These are phyloP conservation scores for Termitomyces sp. DNA, from an alignment of 768 basidiomycete genomes.

Conservation along the genomic window DNA sequence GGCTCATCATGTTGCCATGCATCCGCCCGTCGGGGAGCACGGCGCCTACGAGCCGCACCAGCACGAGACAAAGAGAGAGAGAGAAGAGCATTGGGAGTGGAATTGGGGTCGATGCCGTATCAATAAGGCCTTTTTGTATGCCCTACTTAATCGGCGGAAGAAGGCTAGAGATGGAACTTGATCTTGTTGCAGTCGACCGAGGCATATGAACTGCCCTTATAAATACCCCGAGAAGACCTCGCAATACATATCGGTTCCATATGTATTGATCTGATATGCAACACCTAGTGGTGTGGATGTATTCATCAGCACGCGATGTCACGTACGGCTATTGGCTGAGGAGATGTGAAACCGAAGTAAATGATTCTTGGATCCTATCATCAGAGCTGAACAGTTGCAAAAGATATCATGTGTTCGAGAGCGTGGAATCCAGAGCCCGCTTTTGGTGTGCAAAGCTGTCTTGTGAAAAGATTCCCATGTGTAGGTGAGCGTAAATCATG, in stretches of 20 bases:
- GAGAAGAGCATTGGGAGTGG: not conserved
- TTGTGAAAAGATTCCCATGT: not conserved
- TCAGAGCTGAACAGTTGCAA: not conserved
- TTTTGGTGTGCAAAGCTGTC: not conserved
- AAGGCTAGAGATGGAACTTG: not conserved
- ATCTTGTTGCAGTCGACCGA: not conserved
- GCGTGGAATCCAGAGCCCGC: not conserved
- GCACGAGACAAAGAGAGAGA: slow-evolving; percentile 6
- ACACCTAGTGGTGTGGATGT: not conserved
- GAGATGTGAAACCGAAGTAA: not conserved
- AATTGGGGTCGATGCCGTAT: not conserved
- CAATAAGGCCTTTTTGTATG: not conserved
- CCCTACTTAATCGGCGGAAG: not conserved
- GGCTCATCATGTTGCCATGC: slow-evolving; percentile 35
- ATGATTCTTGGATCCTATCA: not conserved
- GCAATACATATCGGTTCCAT: not conserved
- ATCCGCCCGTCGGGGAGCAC: slow-evolving; percentile 30
- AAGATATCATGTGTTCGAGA: not conserved
- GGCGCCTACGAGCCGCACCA: slow-evolving; percentile 17
- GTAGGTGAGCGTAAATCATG: no score
- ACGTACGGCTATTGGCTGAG: not conserved
- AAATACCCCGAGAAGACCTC: not conserved
- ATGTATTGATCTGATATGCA: not conserved
- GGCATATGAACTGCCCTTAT: not conserved
- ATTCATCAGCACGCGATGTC: not conserved